Percentiles rank a stretch among this genome's conserved stretches.
These are phyloP conservation scores for Heracleum sosnowskyi DNA, from an alignment of 129 eudicot species.

Conservation along the genomic window DNA sequence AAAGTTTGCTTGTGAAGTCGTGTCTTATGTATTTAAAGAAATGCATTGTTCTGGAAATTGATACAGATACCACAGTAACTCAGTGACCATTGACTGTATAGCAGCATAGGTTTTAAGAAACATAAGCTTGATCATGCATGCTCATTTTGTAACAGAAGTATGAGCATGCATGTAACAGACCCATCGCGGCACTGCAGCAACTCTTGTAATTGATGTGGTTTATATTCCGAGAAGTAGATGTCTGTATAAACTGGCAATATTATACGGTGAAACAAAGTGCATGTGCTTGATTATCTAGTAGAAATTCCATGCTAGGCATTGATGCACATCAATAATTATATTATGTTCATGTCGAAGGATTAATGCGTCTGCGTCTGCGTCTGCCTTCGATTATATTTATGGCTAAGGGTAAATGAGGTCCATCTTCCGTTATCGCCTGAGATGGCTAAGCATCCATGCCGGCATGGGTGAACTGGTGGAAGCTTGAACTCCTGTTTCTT, in stretches of 20 bases:
- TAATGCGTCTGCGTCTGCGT: too few relatives aligned
- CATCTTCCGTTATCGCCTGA: slow-evolving; percentile 14
- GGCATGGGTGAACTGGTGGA: slow-evolving; percentile 28
- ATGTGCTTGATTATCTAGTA: slow-evolving; percentile 6
- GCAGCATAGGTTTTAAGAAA: background rate
- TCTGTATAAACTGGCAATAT: background rate
- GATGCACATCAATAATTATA: background rate
- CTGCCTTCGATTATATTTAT: background rate
- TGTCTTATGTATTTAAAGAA: background rate
- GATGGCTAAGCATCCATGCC: slow-evolving; percentile 50
- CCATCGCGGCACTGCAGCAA: background rate
- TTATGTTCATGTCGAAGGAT: background rate
- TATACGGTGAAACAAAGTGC: background rate
- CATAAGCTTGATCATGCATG: background rate
- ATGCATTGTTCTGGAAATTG: background rate
- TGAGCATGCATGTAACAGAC: background rate
- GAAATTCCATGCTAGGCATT: background rate
- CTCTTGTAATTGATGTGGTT: background rate
- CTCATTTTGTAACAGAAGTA: background rate
- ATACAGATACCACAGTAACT: background rate
- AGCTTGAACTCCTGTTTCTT: slow-evolving; percentile 17
- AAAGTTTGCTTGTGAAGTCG: background rate
- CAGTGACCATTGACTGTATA: background rate
- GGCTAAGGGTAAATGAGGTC: background rate
- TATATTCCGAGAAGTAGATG: background rate